Conservation (phyloP, 2,329 filamentous ascomycete genomes). For the Calonectria ilicicola region DNA sequence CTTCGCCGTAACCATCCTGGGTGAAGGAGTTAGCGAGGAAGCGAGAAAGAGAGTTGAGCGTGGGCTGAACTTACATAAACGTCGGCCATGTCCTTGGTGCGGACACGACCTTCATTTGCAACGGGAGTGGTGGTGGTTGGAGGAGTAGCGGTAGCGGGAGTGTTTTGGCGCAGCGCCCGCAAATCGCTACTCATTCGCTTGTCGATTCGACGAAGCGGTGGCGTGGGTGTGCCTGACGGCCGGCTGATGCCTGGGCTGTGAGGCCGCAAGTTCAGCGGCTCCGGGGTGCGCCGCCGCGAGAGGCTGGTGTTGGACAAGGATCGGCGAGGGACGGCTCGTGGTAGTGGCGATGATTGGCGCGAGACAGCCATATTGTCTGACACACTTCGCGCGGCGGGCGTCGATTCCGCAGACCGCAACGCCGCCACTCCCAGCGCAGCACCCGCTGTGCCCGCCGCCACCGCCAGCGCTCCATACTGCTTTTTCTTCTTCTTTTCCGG, state of each 20-base stretch:
- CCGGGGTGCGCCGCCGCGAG: slow-evolving; percentile 64
- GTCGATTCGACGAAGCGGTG: slow-evolving; percentile 78
- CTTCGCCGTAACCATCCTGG: slow-evolving; percentile 94
- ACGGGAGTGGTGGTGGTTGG: slow-evolving; percentile 62
- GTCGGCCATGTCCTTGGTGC: slow-evolving; percentile 88
- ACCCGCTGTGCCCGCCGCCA: slow-evolving; percentile 23
- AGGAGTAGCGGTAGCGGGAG: slow-evolving; percentile 22
- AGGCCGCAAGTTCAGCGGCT: slow-evolving; percentile 68
- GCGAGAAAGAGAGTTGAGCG: slow-evolving; percentile 13
- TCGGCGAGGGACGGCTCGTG: slow-evolving; percentile 50
- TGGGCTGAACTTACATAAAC: slow-evolving; percentile 81
- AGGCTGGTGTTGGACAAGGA: slow-evolving; percentile 67
- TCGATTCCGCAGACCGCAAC: slow-evolving; percentile 30
- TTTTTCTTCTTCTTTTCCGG: slow-evolving; percentile 56
- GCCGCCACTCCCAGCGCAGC: slow-evolving; percentile 25
- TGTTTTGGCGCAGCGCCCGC: slow-evolving; percentile 53
- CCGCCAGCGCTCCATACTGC: slow-evolving; percentile 45
- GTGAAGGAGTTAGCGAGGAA: slow-evolving; percentile 31
- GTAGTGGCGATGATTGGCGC: slow-evolving; percentile 37
- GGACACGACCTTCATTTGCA: slow-evolving; percentile 88
- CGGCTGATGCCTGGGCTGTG: slow-evolving; percentile 69
- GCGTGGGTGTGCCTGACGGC: slow-evolving; percentile 63
- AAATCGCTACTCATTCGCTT: slow-evolving; percentile 81
- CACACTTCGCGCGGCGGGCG: slow-evolving; percentile 45
- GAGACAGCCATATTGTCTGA: slow-evolving; percentile 49